phyloP scores from a whole-genome alignment of 2,329 filamentous ascomycete species.

The Gremmenia infestans region DNA sequence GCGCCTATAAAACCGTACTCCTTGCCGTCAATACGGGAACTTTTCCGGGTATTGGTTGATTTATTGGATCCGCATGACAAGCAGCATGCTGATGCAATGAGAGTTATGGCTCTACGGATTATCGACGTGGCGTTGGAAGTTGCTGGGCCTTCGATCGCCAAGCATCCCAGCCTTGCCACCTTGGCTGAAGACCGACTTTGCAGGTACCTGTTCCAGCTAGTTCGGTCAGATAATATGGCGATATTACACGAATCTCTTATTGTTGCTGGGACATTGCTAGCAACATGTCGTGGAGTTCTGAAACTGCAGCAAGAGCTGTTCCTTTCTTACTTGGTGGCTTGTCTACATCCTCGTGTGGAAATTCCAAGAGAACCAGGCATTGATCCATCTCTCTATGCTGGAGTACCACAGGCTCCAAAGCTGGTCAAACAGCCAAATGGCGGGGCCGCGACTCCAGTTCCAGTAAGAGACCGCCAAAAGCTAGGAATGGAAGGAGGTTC shows the following conservation, averaged over 20 bases:
- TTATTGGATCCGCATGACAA: conserved; percentile 89
- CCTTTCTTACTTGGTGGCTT: conserved; percentile 88
- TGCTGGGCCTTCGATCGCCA: conserved; percentile 88
- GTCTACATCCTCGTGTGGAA: conserved; percentile 87
- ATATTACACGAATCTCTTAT: conserved; percentile 89
- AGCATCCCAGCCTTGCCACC: conserved; percentile 79
- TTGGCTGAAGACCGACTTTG: conserved; percentile 92
- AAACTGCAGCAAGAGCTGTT: conserved; percentile 97
- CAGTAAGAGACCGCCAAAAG: conserved; percentile 86
- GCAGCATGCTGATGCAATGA: conserved; percentile 89
- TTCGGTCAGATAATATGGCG: conserved; percentile 92
- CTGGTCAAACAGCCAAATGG: conserved; percentile 75
- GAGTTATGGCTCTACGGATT: conserved; percentile 94
- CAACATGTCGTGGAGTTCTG: conserved; percentile 83
- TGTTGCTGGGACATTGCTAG: conserved; percentile 83
- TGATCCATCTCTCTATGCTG: conserved; percentile 85
- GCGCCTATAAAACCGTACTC: conserved; percentile 79
- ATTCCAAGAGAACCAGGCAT: conserved; percentile 89
- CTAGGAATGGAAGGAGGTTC: conserved; percentile 88
- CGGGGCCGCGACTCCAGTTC: conserved; percentile 83
- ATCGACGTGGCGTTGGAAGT: conserved; percentile 97
- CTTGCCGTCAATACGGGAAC: conserved; percentile 85
- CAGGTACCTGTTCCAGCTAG: conserved; percentile 90
- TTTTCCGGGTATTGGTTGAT: conserved; percentile 90
- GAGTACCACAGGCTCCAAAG: conserved; percentile 87